phyloP scores from a whole-genome alignment of 148 eudicot genomes.

The Rhododendron molle region DNA sequence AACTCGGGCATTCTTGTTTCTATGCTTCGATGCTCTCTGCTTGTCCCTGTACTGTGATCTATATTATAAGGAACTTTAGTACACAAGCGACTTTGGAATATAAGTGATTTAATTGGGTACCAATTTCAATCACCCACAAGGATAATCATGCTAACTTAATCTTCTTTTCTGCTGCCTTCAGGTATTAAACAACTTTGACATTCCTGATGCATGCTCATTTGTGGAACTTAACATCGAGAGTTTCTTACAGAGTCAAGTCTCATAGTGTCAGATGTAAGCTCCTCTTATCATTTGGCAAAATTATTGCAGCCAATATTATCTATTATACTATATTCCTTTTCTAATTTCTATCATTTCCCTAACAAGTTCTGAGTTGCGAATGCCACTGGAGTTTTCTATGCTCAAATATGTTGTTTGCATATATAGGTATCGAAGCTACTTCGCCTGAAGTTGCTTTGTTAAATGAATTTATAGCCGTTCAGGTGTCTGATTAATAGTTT shows the following conservation, averaged over 20 bases:
- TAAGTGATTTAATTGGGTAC: neutral
- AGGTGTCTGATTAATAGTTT: neutral
- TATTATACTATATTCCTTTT: neutral
- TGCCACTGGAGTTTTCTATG: neutral
- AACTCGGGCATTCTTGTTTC: neutral
- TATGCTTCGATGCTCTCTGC: neutral
- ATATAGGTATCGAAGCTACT: neutral
- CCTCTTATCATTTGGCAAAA: neutral
- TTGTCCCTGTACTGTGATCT: neutral
- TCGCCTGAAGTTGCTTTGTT: neutral
- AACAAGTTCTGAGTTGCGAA: neutral
- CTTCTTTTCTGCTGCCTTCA: slow-evolving; percentile 27
- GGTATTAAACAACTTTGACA: slow-evolving; percentile 78
- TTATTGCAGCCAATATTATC: neutral
- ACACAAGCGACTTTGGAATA: neutral
- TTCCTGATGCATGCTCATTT: slow-evolving; percentile 84
- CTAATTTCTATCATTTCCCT: neutral
- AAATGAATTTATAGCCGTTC: neutral
- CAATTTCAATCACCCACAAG: neutral
- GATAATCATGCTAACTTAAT: neutral
- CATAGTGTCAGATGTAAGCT: neutral
- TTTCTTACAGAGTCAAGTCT: slow-evolving; percentile 32
- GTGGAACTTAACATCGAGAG: slow-evolving; percentile 73
- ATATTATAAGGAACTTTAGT: neutral
- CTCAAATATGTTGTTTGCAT: neutral